Evolutionary conservation across 1,284 basidiomycete species (phyloP).

Genomic region (Ustilago tritici): DNA sequence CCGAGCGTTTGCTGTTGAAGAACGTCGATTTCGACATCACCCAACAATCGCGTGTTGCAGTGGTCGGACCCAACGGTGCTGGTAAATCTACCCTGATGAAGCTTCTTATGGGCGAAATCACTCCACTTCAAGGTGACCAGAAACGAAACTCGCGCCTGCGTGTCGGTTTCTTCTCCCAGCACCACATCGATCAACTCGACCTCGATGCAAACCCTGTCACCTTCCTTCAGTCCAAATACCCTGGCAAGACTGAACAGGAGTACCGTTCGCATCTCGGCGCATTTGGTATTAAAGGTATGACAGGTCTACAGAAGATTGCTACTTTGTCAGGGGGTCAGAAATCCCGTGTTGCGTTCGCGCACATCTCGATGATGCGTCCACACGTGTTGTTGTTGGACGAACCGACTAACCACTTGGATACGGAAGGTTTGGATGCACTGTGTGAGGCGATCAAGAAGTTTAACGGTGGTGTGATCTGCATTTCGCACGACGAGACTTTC

Average conservation of each 20-base stretch:
- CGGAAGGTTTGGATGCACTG: conserved; percentile 87
- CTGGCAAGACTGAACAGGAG: conserved; percentile 95
- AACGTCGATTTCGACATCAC: conserved; percentile 84
- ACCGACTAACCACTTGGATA: conserved; percentile 98
- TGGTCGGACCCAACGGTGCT: conserved; percentile 67
- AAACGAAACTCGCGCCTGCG: conserved; percentile 90
- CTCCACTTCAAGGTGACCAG: conserved; percentile 83
- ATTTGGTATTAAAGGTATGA: conserved; percentile 97
- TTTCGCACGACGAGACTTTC: conserved; percentile 66
- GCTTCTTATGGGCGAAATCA: conserved; percentile 88
- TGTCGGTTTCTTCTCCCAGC: conserved; percentile 75
- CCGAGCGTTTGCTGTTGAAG: conserved; percentile 83
- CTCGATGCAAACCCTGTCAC: conserved; percentile 88
- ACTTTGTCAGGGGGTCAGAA: conserved; percentile 88
- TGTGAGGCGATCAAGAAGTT: conserved; percentile 87
- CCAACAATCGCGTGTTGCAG: conserved; percentile 62
- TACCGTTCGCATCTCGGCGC: conserved; percentile 95
- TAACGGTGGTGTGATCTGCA: conserved; percentile 84
- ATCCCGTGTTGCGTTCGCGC: conserved; percentile 92
- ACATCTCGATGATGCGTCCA: conserved; percentile 87
- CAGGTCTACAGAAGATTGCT: conserved; percentile 82
- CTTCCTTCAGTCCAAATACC: conserved; percentile 90
- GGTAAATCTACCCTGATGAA: conserved; percentile 91
- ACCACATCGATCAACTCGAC: conserved; percentile 93
- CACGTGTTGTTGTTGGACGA: conserved; percentile 98